These are phyloP conservation scores for Diplocarpon mali DNA, from an alignment of 2,329 filamentous ascomycete species.

Conservation along the genomic window DNA sequence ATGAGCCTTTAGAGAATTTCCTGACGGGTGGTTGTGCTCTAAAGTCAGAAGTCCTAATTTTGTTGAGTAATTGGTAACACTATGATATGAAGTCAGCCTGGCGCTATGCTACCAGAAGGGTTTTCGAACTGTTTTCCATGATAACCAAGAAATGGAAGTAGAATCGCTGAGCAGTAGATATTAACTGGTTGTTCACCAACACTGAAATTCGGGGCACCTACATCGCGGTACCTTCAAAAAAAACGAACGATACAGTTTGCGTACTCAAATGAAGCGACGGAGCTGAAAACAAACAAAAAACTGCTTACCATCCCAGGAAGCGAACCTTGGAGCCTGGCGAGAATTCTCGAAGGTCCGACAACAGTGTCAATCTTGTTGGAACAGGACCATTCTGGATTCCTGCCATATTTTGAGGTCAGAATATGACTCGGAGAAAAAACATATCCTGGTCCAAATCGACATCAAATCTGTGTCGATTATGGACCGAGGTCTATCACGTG, in stretches of 20 bases:
- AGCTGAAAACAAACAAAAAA: not conserved
- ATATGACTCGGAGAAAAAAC: not conserved
- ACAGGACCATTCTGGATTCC: slow-evolving; percentile 22
- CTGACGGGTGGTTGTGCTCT: slow-evolving; percentile 51
- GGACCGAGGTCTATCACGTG: slow-evolving; percentile 1
- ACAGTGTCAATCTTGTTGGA: slow-evolving; percentile 20
- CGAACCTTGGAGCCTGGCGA: slow-evolving; percentile 59
- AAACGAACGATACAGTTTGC: too few species aligned
- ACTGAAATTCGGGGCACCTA: too few species aligned
- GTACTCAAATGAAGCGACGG: not conserved
- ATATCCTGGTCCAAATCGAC: not conserved
- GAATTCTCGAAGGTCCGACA: slow-evolving; percentile 22
- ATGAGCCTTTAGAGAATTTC: slow-evolving; percentile 36
- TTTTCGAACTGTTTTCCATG: too few species aligned
- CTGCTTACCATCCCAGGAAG: slow-evolving; percentile 76
- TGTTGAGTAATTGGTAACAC: slow-evolving; percentile 47
- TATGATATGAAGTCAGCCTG: slow-evolving; percentile 23
- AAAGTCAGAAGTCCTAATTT: slow-evolving; percentile 50
- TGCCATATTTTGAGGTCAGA: slow-evolving; percentile 7
- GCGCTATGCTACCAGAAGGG: too few species aligned
- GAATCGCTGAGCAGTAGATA: not conserved
- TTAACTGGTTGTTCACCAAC: too few species aligned
- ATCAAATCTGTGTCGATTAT: not conserved
- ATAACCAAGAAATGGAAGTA: not conserved
- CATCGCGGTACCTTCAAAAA: too few species aligned